Evolutionary conservation across 768 basidiomycete genomes (phyloP).

Genomic region (Amanita rubescens): DNA sequence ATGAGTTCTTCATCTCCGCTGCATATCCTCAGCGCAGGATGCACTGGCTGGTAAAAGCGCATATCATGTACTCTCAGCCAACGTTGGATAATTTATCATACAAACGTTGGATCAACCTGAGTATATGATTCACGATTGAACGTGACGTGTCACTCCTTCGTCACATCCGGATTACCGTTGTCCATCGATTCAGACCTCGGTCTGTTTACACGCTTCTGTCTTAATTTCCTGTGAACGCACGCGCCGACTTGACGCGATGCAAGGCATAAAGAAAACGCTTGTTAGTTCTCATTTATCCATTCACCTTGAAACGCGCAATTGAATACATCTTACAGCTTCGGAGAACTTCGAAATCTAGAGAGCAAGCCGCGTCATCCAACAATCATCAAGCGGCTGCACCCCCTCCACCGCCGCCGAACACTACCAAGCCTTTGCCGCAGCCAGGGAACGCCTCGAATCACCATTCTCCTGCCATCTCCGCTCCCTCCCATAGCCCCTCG

Average conservation of each 20-base stretch:
- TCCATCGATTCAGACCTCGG: constrained; percentile 34
- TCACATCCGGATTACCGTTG: constrained; percentile 17
- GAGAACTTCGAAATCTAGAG: constrained; percentile 55
- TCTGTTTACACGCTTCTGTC: constrained; percentile 5
- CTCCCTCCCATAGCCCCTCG: constrained; percentile 32
- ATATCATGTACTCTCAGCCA: not conserved
- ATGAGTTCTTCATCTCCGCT: not conserved
- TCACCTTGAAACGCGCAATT: constrained; percentile 12
- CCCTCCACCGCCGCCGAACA: constrained; percentile 58
- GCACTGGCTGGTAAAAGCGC: not conserved
- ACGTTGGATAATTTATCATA: not conserved
- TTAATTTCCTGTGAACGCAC: constrained; percentile 10
- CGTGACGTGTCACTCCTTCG: constrained; percentile 20
- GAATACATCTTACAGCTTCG: constrained; percentile 38
- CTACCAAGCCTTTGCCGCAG: constrained; percentile 56
- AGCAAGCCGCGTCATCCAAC: constrained; percentile 22
- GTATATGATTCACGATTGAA: constrained; percentile 6
- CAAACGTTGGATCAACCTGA: not conserved
- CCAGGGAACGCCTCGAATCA: constrained; percentile 32
- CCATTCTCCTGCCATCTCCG: constrained; percentile 32
- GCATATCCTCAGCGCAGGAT: not conserved
- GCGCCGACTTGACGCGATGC: constrained; percentile 41
- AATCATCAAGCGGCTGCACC: constrained; percentile 28
- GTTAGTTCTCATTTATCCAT: constrained; percentile 32
- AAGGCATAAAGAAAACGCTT: constrained; percentile 78